phyloP scores from a whole-genome alignment of 768 basidiomycete species.

The Lentinula edodes region DNA sequence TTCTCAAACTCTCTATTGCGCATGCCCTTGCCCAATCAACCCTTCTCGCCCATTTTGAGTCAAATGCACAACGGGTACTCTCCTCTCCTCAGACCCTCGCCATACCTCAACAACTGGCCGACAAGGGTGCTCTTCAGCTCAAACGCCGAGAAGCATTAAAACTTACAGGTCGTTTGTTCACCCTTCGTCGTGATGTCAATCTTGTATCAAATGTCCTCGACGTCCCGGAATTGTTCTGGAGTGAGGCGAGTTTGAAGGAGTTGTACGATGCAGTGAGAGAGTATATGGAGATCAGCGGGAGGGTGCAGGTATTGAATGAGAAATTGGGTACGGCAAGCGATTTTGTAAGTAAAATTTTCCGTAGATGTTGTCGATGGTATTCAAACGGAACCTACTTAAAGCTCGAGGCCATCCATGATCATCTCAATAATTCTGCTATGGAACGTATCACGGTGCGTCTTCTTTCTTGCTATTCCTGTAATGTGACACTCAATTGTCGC shows the following conservation, averaged over 20 bases:
- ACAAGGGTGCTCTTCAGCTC: slow-evolving; percentile 69
- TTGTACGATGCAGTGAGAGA: slow-evolving; percentile 91
- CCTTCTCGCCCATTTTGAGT: slow-evolving; percentile 83
- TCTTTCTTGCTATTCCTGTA: slow-evolving; percentile 36
- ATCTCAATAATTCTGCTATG: slow-evolving; percentile 86
- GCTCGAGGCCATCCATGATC: slow-evolving; percentile 79
- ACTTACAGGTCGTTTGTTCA: slow-evolving; percentile 83
- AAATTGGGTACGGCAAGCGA: slow-evolving; percentile 83
- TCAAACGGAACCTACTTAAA: not conserved
- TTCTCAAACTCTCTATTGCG: slow-evolving; percentile 88
- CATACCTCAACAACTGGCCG: slow-evolving; percentile 80
- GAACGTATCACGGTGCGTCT: slow-evolving; percentile 63
- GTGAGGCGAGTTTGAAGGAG: slow-evolving; percentile 82
- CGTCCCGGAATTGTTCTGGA: slow-evolving; percentile 93
- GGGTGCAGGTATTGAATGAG: slow-evolving; percentile 85
- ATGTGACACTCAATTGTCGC: not conserved
- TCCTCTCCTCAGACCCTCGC: slow-evolving; percentile 70
- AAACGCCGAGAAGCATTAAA: slow-evolving; percentile 80
- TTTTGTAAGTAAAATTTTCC: slow-evolving; percentile 50
- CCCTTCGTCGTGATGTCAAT: slow-evolving; percentile 83
- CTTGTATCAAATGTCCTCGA: slow-evolving; percentile 91
- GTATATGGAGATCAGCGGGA: slow-evolving; percentile 86
- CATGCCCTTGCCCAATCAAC: slow-evolving; percentile 95
- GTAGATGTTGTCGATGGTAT: not conserved
- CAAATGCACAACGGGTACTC: slow-evolving; percentile 71